Conservation (phyloP, 2,329 filamentous ascomycete species). For the Colletotrichum camelliae region DNA sequence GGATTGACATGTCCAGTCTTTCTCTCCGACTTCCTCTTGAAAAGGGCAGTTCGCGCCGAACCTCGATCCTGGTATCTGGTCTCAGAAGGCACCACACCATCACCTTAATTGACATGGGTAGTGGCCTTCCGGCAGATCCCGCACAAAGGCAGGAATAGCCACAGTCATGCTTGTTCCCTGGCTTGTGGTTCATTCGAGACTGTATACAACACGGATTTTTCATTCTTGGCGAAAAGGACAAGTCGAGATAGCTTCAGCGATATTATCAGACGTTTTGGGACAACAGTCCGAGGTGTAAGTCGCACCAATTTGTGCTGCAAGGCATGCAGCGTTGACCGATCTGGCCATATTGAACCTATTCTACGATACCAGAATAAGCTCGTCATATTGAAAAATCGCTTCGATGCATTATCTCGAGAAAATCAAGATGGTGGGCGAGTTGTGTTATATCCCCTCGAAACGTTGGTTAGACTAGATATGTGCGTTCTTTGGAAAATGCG, state of each 20-base stretch:
- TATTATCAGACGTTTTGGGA: not conserved
- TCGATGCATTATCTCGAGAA: not conserved
- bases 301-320: not conserved
- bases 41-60: not conserved
- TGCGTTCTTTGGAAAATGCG: not conserved
- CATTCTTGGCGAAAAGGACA: not conserved
- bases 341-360: not conserved
- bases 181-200: not conserved
- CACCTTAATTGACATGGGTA: not conserved
- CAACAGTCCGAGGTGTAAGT: not conserved
- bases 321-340: not conserved
- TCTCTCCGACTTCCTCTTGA: not conserved
- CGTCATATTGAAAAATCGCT: not conserved
- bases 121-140: not conserved
- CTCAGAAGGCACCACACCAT: not conserved
- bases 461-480: not conserved
- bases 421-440: not conserved
- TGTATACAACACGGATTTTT: not conserved
- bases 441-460: not conserved
- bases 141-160: not conserved
- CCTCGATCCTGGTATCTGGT: not conserved
- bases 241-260: not conserved
- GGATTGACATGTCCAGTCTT: not conserved
- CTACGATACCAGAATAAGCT: no score
- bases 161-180: not conserved